Conservation (phyloP, 768 basidiomycete species). For the Leccinum uliginosum region DNA sequence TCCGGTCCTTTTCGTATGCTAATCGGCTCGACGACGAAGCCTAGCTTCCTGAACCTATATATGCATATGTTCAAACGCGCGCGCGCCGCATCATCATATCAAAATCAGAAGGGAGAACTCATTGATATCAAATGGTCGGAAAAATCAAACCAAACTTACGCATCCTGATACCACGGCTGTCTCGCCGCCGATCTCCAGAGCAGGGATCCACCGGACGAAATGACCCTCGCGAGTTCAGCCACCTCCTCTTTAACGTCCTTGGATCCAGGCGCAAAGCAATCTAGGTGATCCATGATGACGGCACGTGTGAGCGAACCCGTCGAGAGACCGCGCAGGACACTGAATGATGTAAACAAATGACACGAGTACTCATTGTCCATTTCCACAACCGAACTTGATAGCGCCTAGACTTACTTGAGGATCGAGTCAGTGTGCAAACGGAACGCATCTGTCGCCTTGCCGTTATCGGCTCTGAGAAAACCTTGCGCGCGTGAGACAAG, state of each 20-base stretch:
- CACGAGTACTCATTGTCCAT: neutral
- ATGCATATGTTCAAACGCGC: neutral
- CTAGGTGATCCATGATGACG: slow-evolving; percentile 70
- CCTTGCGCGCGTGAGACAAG: slow-evolving; percentile 58
- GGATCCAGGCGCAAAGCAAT: slow-evolving; percentile 51
- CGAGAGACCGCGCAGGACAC: slow-evolving; percentile 42
- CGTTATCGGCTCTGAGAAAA: slow-evolving; percentile 53
- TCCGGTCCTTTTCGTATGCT: slow-evolving; percentile 47
- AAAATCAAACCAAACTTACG: slow-evolving; percentile 27
- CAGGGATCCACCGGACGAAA: slow-evolving; percentile 56
- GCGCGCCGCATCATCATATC: neutral
- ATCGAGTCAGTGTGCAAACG: slow-evolving; percentile 72
- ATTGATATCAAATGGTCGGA: neutral
- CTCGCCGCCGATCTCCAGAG: slow-evolving; percentile 65
- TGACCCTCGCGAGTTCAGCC: slow-evolving; percentile 47
- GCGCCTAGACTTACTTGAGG: slow-evolving; percentile 43
- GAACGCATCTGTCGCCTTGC: slow-evolving; percentile 47
- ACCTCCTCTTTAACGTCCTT: slow-evolving; percentile 51
- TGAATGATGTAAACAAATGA: slow-evolving; percentile 11
- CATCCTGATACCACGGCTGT: slow-evolving; percentile 60
- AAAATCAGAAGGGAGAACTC: neutral
- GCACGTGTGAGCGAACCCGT: slow-evolving; percentile 54
- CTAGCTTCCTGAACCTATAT: slow-evolving; percentile 44
- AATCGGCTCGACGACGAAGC: slow-evolving; percentile 51
- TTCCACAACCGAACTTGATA: neutral